A percentile compares a stretch with the other conserved stretches of the same genome.
phyloP scores from a whole-genome alignment of 108 stramenopile species.

The Cyclotella atomus region DNA sequence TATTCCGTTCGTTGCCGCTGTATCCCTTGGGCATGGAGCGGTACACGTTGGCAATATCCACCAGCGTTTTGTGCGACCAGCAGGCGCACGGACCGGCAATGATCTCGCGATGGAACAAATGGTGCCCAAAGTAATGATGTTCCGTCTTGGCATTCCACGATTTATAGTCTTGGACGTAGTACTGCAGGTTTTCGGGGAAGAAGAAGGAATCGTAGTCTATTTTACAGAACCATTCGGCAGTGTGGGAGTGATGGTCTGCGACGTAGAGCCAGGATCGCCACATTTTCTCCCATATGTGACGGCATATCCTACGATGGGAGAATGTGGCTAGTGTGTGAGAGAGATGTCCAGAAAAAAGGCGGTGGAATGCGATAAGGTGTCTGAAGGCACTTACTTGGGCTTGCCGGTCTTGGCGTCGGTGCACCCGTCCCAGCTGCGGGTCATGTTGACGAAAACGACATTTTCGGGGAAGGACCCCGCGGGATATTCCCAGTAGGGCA shows the following conservation, averaged over 20 bases:
- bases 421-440: conserved; percentile 20
- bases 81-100: conserved; percentile 35
- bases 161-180: conserved; percentile 30
- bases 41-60: conserved; percentile 31
- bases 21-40: conserved; percentile 38
- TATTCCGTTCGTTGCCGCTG: conserved; percentile 3
- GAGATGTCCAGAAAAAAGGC: too few relatives aligned
- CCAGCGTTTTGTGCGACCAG: conserved; percentile 36
- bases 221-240: conserved; percentile 49
- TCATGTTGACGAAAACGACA: conserved; percentile 38
- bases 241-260: conserved; percentile 14
- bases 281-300: conserved; percentile 52
- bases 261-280: conserved; percentile 41
- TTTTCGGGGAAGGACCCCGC: conserved; percentile 22
- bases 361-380: too few relatives aligned
- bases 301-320: conserved; percentile 37
- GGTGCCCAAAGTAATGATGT: conserved; percentile 52
- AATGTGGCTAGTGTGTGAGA: too few relatives aligned
- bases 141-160: conserved; percentile 24
- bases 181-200: conserved; percentile 42
- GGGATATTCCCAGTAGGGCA: conserved; percentile 29
- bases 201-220: conserved; percentile 44
- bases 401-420: not conserved
- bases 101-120: conserved; percentile 18
- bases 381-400: too few relatives aligned